These are phyloP conservation scores for Vitis cinerea DNA, from an alignment of 164 flowering plant genomes.

Conservation along the genomic window DNA sequence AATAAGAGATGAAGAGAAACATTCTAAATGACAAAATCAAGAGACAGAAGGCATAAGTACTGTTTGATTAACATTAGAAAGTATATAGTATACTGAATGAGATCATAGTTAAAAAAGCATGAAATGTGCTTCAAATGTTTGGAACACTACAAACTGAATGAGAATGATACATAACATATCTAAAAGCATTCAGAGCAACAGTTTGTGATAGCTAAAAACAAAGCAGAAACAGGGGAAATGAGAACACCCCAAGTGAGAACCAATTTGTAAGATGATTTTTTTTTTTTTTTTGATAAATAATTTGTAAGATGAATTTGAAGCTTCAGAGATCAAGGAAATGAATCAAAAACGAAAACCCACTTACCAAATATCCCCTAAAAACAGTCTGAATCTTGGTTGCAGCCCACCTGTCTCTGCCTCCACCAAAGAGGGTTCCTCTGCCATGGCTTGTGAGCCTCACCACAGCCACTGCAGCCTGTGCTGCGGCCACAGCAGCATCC, in stretches of 20 bases:
- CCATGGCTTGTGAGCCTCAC: conserved; percentile 57
- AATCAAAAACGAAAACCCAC: conserved; percentile 8
- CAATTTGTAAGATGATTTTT: background rate
- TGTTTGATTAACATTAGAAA: conserved; percentile 5
- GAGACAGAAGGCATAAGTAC: conserved; percentile 4
- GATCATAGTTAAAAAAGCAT: no score
- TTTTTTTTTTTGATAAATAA: background rate
- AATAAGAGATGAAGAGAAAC: background rate
- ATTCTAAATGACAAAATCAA: no score
- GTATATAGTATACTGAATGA: no score
- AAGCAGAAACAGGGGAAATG: background rate
- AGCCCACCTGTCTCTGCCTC: conserved; percentile 45
- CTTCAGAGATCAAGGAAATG: background rate
- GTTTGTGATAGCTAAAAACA: background rate
- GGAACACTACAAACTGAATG: no score
- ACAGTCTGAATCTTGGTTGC: conserved; percentile 57
- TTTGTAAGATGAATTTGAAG: background rate
- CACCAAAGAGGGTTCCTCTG: conserved; percentile 24
- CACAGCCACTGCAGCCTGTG: conserved; percentile 68
- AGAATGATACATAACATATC: no score
- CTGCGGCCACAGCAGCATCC: conserved; percentile 70
- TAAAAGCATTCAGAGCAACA: no score
- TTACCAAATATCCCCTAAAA: conserved; percentile 65
- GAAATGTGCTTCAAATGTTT: no score
- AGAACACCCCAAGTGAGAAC: background rate